phyloP scores from a whole-genome alignment of 164 flowering plant genomes.

The Santalum album region DNA sequence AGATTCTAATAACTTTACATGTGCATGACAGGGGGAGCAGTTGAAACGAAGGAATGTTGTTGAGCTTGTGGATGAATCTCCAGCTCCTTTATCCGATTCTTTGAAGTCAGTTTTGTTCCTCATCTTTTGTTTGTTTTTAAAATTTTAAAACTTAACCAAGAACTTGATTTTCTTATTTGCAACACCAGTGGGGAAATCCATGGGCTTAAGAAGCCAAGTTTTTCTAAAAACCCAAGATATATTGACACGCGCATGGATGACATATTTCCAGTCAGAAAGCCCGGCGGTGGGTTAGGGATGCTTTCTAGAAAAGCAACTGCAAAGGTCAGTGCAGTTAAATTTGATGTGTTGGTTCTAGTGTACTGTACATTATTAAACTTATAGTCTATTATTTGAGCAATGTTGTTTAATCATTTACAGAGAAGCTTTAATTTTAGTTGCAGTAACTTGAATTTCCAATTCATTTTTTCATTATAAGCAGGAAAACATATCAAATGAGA shows the following conservation, averaged over 20 bases:
- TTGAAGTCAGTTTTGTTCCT: constrained; percentile 27
- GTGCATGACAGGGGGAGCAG: constrained; percentile 37
- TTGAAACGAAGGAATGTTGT: constrained; percentile 39
- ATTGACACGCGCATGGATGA: constrained; percentile 69
- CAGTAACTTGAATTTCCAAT: not conserved
- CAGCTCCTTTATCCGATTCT: constrained; percentile 18
- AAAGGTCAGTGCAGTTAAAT: constrained; percentile 37
- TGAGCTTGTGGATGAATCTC: constrained; percentile 38
- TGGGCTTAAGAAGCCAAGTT: constrained; percentile 45
- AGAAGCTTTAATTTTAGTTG: not conserved
- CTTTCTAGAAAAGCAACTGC: constrained; percentile 45
- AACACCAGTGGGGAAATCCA: constrained; percentile 14
- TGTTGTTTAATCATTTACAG: not conserved
- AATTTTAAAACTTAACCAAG: constrained; percentile 1
- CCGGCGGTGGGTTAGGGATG: constrained; percentile 36
- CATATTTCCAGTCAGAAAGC: constrained; percentile 69
- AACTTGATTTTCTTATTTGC: constrained; percentile 13
- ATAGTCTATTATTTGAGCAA: not conserved
- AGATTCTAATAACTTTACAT: not conserved
- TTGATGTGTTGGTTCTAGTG: not conserved
- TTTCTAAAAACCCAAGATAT: constrained; percentile 47
- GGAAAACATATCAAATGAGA: constrained; percentile 31
- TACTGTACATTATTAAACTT: not conserved
- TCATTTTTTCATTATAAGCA: constrained; percentile 8
- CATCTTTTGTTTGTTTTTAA: not conserved